A percentile compares a stretch with the other conserved stretches of the same genome.
Evolutionary conservation across 345 rosid species (phyloP).

Genomic region (Camelina hispida): DNA sequence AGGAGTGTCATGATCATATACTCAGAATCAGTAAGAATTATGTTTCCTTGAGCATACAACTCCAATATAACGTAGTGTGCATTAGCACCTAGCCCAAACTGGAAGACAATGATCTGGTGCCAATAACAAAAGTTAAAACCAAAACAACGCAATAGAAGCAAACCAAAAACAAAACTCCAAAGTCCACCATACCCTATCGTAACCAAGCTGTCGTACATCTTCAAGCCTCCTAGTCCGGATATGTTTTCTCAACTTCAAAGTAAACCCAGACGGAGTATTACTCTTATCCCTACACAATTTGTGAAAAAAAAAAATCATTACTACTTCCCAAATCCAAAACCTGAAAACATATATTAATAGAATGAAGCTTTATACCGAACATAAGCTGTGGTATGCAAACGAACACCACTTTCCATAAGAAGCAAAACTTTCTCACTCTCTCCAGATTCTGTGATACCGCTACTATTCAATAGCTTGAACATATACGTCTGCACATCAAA

Average conservation of each 20-base stretch:
- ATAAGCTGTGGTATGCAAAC: conserved; percentile 90
- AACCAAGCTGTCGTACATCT: conserved; percentile 97
- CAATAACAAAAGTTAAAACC: conserved; percentile 6
- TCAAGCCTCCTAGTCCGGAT: conserved; percentile 94
- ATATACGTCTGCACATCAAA: conserved; percentile 67
- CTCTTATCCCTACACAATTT: conserved; percentile 74
- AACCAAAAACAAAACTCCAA: conserved; percentile 7
- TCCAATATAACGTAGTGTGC: conserved; percentile 94
- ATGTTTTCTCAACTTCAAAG: conserved; percentile 91
- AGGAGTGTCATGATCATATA: conserved; percentile 89
- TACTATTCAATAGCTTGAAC: conserved; percentile 97
- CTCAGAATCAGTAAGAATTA: conserved; percentile 89
- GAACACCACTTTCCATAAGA: conserved; percentile 95
- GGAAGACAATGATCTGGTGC: conserved; percentile 84
- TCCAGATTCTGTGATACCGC: conserved; percentile 95
- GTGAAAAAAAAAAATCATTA: neutral
- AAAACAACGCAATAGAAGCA: conserved; percentile 12
- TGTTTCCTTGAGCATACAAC: conserved; percentile 98
- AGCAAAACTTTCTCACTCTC: conserved; percentile 95
- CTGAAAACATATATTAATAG: neutral
- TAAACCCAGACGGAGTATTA: conserved; percentile 97
- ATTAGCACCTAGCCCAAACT: conserved; percentile 88
- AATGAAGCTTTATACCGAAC: conserved; percentile 53
- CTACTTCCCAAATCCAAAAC: neutral
- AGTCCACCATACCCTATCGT: conserved; percentile 72